phyloP scores from a whole-genome alignment of 1,284 basidiomycete species.

The Omphalotus olearius region DNA sequence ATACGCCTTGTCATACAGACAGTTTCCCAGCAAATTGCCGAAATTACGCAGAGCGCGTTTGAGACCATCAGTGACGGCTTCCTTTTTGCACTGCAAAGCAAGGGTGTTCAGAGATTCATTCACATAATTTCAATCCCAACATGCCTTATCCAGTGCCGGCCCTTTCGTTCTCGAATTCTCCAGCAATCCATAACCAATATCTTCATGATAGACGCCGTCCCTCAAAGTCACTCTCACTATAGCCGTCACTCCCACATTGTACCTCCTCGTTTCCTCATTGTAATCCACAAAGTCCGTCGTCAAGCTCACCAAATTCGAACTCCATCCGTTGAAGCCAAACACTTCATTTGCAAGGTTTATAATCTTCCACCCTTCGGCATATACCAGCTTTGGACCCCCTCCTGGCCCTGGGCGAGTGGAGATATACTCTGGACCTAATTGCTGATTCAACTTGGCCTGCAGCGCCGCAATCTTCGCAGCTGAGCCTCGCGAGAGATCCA shows the following conservation, averaged over 20 bases:
- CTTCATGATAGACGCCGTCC: constrained; percentile 91
- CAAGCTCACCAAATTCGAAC: constrained; percentile 76
- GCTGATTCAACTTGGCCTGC: constrained; percentile 81
- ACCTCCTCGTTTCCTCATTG: constrained; percentile 63
- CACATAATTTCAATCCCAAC: constrained; percentile 18
- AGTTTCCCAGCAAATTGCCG: constrained; percentile 93
- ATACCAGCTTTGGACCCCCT: constrained; percentile 85
- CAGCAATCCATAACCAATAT: constrained; percentile 85
- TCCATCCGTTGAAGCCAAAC: constrained; percentile 99
- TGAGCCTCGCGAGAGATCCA: constrained; percentile 50
- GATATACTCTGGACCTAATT: constrained; percentile 92
- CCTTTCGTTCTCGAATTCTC: constrained; percentile 88
- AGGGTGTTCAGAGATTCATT: constrained; percentile 1
- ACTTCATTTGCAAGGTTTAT: constrained; percentile 97
- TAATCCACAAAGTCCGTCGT: constrained; percentile 75
- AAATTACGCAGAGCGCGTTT: constrained; percentile 92
- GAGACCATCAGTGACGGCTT: constrained; percentile 92
- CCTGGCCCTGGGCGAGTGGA: constrained; percentile 87
- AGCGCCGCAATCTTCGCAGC: constrained; percentile 66
- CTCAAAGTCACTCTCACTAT: constrained; percentile 84
- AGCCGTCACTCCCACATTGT: constrained; percentile 79
- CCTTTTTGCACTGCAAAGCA: constrained; percentile 85
- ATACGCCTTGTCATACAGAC: constrained; percentile 91
- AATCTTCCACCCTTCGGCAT: constrained; percentile 96
- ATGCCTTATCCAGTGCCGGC: constrained; percentile 87